Conservation (phyloP, 1,284 basidiomycete genomes). For the Fomitopsis pinicola region DNA sequence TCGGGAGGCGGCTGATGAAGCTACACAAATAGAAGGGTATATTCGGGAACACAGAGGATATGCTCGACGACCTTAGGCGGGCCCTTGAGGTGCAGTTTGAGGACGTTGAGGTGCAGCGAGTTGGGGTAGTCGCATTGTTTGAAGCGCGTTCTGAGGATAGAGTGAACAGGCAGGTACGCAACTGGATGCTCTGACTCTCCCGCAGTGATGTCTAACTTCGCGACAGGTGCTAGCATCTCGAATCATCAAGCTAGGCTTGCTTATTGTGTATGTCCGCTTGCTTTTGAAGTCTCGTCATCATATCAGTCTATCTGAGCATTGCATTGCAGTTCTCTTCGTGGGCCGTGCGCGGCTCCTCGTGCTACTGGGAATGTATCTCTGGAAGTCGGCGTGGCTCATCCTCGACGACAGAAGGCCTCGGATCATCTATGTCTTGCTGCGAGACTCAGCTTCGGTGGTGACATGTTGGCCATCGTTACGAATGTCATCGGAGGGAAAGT, state of each 20-base stretch:
- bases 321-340: no score
- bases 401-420: background rate
- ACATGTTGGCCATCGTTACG: background rate
- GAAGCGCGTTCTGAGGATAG: background rate
- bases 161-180: no score
- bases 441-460: background rate
- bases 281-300: no score
- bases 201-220: no score
- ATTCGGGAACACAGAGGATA: conserved; percentile 17
- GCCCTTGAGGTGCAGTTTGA: conserved; percentile 15
- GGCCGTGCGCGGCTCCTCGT: no score
- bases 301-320: no score
- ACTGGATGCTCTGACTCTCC: no score
- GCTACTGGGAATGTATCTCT: background rate
- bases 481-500: background rate
- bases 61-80: conserved; percentile 11
- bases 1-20: conserved; percentile 14
- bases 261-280: no score
- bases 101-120: conserved; percentile 15
- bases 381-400: background rate
- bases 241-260: no score
- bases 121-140: conserved; percentile 20
- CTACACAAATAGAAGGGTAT: conserved; percentile 18
- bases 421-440: background rate
- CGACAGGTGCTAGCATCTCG: no score